Evolutionary conservation across 208 protist genomes (phyloP), one percentile per base, ranked within the genome.

Genomic region (Porcisia deanei): DNA sequence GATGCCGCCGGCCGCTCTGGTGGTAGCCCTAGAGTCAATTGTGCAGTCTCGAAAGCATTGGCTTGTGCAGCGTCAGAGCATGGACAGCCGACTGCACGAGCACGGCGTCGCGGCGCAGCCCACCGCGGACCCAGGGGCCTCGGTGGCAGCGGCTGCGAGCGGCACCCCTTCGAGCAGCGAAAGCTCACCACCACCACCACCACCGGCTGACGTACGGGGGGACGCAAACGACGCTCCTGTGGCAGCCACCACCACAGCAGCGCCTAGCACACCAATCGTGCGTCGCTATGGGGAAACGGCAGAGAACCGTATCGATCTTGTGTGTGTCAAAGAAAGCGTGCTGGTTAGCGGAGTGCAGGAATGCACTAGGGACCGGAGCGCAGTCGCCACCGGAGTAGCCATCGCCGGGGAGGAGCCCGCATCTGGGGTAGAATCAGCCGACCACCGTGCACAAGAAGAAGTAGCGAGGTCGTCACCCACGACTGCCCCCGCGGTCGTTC

Each of bases 21-120:
- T 91, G 34, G 63, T 93, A 14, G 88, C 85, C 45, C 61, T 94
- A 20, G 84, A 96, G 75, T 80, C 87, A 22, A 84, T 94, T 49
- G 71, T 92, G 30, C 82, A 88, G 18, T 93, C 92, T 3, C 80
- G 82, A 16, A 83, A 86, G 59, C 71, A 79, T 70, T 77, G 80
- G 65, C 60, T 77, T 43, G 76, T 64, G 64, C 79, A 88, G 75
- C 79, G 79, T 61, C 64, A 74, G 34, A 75, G 37, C 59, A 66
- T 77, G 59, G 55, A 68, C 39, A 65, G 58, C 3, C 47, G 67
- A 14, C 52, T 74, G 52, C 66, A 70, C 45, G 76, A 79, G 67
- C 71, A 76, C 47, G 66, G 60, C 49, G 71, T 78, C 12, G 45
- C 30, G 20, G 41, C 47, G 6, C 22, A 45, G 55, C 16, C 45